Evolutionary conservation across 2,329 filamentous ascomycete species (phyloP).

Genomic region (Alternaria brassicae): DNA sequence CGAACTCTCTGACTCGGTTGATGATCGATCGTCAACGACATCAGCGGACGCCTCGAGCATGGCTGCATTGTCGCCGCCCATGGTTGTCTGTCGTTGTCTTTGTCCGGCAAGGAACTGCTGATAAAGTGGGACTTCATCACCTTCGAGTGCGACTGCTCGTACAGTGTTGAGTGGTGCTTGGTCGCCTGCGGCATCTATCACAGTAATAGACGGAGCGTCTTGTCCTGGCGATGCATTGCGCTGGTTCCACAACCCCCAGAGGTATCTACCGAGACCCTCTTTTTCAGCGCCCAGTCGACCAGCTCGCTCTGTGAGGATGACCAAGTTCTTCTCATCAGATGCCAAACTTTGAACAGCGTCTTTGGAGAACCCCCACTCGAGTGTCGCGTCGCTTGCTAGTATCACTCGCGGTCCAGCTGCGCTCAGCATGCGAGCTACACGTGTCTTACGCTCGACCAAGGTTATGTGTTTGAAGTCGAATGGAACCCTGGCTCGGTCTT

Average conservation of each 20-base stretch:
- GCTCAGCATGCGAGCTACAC: slow-evolving; percentile 74
- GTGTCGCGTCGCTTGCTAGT: slow-evolving; percentile 84
- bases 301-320: slow-evolving; percentile 83
- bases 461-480: slow-evolving; percentile 91
- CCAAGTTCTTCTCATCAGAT: slow-evolving; percentile 77
- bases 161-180: slow-evolving; percentile 38
- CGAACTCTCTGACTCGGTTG: slow-evolving; percentile 83
- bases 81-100: slow-evolving; percentile 81
- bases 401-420: slow-evolving; percentile 72
- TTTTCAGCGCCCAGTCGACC: slow-evolving; percentile 48
- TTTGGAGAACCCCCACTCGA: slow-evolving; percentile 95
- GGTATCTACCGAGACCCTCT: slow-evolving; percentile 67
- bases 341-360: slow-evolving; percentile 78
- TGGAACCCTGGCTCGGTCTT: slow-evolving; percentile 68
- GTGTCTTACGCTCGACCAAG: slow-evolving; percentile 80
- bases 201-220: slow-evolving; percentile 53
- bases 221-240: slow-evolving; percentile 31
- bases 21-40: slow-evolving; percentile 81
- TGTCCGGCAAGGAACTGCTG: slow-evolving; percentile 93
- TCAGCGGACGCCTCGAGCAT: slow-evolving; percentile 74
- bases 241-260: slow-evolving; percentile 69
- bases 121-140: slow-evolving; percentile 79
- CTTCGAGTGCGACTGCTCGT: slow-evolving; percentile 70
- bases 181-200: slow-evolving; percentile 70
- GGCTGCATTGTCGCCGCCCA: slow-evolving; percentile 69